phyloP scores from a whole-genome alignment of 257 asterid species.

The Ehretia macrophylla region DNA sequence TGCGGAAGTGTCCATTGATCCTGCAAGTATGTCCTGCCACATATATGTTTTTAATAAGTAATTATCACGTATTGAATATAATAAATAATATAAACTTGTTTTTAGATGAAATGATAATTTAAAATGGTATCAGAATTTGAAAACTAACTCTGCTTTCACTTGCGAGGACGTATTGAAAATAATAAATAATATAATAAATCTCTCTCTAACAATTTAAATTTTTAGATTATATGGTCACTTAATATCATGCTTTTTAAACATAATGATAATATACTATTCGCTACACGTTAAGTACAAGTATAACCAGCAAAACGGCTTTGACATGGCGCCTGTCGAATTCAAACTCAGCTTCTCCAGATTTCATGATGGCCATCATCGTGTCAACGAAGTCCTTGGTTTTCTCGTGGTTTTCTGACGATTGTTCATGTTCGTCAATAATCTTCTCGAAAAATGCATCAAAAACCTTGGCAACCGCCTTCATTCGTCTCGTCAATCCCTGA shows the following conservation, averaged over 20 bases:
- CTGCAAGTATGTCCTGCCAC: slow-evolving; percentile 49
- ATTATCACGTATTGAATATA: too few relatives aligned
- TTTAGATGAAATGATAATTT: too few relatives aligned
- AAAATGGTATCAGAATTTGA: too few relatives aligned
- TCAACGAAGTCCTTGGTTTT: slow-evolving; percentile 37
- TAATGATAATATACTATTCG: too few relatives aligned
- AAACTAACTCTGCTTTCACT: too few relatives aligned
- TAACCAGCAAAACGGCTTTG: slow-evolving; percentile 51
- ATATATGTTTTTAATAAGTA: too few relatives aligned
- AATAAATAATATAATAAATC: too few relatives aligned
- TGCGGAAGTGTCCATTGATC: slow-evolving; percentile 47
- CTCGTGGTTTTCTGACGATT: slow-evolving; percentile 2
- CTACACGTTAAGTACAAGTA: too few relatives aligned
- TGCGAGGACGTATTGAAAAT: too few relatives aligned
- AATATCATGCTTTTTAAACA: too few relatives aligned
- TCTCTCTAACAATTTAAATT: too few relatives aligned
- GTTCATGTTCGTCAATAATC: slow-evolving; percentile 38
- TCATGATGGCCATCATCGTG: slow-evolving; percentile 42
- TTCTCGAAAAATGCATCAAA: slow-evolving; percentile 44
- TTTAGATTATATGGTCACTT: neutral
- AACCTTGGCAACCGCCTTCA: slow-evolving; percentile 33
- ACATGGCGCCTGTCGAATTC: slow-evolving; percentile 45
- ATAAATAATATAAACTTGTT: too few relatives aligned
- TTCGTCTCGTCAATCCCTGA: slow-evolving; percentile 36
- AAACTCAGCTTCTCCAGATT: slow-evolving; percentile 26